Base-by-base conservation (phyloP, 768 basidiomycete species). In the Mycena floridula region DNA sequence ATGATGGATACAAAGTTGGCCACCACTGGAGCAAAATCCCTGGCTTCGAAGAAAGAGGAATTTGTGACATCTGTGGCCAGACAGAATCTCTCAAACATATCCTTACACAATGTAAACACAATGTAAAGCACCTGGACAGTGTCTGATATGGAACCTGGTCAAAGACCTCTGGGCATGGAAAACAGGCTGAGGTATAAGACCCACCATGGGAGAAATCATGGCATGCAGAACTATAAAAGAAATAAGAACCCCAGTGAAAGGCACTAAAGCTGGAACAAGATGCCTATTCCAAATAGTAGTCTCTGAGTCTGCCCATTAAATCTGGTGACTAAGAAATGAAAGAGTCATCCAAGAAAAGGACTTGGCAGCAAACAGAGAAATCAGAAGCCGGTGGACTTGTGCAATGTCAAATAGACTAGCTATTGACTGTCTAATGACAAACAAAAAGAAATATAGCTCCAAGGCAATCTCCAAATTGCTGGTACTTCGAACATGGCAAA, bases 51-150 rank as follows among this genome's bases (percentile, higher is more conserved):
- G 28, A 30, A 9, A 30, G 28, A n/a, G 9, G n/a, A 18, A 12
- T 0, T 8, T 64, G 62, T 45, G 23, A n/a, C 0, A 27, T 42
- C 1, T 60, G 60, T 24, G 20, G 27, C 0, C 43, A 21, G 0
- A 47, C 13, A 11, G 65, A 66, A 40, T 27, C 55, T 8, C 52
- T 67, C 46, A 53, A 57, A 7, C 64, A 67, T 37, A 63, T 64
- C 7, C 51, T 65, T 0, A 49, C 40, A 0, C 44, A 61, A 21
- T 66, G 65, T 37, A 27, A 27, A 49, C 40, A 0, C 44, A 61
- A 21, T 66, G 65, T 37, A 27, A 27, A 38, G 48, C 41, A 1
- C 44, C 50, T 2, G 58, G 57, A 0, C 60, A 60, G 36, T 37
- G 43, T 23, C 18, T n/a, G 20, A 37, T 61, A 3, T 66, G 63